Evolutionary conservation across 768 basidiomycete genomes (phyloP).

Genomic region (Trametes cingulata): DNA sequence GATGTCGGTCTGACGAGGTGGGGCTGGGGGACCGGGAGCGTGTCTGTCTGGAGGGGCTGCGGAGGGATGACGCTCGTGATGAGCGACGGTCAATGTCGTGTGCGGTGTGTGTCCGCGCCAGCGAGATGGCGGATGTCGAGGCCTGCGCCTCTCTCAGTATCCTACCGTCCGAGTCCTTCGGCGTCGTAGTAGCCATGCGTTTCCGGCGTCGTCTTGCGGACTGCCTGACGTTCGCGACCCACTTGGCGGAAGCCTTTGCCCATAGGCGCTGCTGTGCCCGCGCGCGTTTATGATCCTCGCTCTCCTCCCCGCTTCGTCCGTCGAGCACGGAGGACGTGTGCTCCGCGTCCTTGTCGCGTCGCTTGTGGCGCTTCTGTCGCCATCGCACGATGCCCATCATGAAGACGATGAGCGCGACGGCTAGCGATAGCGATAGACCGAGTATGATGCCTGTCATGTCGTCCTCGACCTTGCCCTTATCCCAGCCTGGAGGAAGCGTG

Average conservation of each 20-base stretch:
- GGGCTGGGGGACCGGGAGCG: conserved; percentile 12
- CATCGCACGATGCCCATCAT: conserved; percentile 65
- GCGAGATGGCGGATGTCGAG: conserved; percentile 24
- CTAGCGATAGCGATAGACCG: conserved; percentile 61
- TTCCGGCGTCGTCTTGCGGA: conserved; percentile 58
- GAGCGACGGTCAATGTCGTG: conserved; percentile 26
- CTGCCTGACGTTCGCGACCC: conserved; percentile 64
- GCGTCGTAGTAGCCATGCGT: conserved; percentile 2
- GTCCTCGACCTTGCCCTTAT: conserved; percentile 17
- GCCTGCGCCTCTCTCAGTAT: conserved; percentile 5
- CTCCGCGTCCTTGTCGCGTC: conserved; percentile 51
- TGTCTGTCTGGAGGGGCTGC: not conserved
- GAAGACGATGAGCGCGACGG: conserved; percentile 58
- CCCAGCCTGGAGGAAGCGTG: conserved; percentile 28
- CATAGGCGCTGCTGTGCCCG: conserved; percentile 59
- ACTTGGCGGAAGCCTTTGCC: conserved; percentile 65
- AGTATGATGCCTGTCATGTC: conserved; percentile 37
- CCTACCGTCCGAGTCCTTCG: conserved; percentile 16
- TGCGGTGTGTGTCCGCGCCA: conserved; percentile 8
- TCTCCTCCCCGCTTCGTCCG: conserved; percentile 36
- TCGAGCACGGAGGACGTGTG: conserved; percentile 38
- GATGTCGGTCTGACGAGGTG: not conserved
- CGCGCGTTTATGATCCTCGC: conserved; percentile 39
- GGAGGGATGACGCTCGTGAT: conserved; percentile 47
- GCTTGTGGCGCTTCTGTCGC: conserved; percentile 47